Base-by-base conservation (phyloP, 2,329 filamentous ascomycete species). In the Ophiostoma australiae region DNA sequence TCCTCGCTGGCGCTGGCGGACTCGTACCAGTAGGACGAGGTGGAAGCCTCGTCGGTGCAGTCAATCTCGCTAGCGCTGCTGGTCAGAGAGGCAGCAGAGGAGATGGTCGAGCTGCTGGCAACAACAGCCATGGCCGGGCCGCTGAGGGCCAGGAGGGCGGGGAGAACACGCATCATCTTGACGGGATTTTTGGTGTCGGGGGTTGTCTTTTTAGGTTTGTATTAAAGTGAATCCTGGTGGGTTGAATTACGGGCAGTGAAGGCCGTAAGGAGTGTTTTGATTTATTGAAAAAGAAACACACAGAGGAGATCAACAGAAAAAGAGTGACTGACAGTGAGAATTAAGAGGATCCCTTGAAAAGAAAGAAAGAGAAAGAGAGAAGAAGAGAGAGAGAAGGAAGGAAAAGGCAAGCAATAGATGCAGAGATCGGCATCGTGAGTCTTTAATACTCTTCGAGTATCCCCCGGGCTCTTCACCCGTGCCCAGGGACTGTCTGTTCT, bases 1-100 rank as follows among this genome's bases (percentile, higher is more conserved):
- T 65, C 61, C 13, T 65, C 73, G 41, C 75, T 70, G 23, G 77
- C 76, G 33, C 71, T 71, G 48, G 48, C 48, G 15, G 48, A 52
- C 35, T 74, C 20, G 68, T 71, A 70, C 33, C 80, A 73, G 17
- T 71, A 58, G 68, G 76, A 71, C 31, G 67, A 48, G 10, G 44
- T 10, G 35, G 73, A 67, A 27, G 41, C 69, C 39, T 73, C 70
- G 52, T 72, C 72, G 35, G 69, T 66, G 72, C 68, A 72, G 17
- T 71, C 71, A 20, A 72, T 31, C 52, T 58, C 69, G n/a, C 70
- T 69, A 27, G 73, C 63, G 68, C 72, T 71, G 67, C 70, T 69
- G 70, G 72, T 73, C 23, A 72, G 55, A 52, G 71, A 69, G 33
- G 27, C 35, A 20, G 35, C n/a, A 8, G 66, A 27, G 4, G 66